Percentiles rank a stretch among this genome's conserved stretches.
Conservation (phyloP, 306 rosid genomes). For the Sphenostylis stenocarpa region DNA sequence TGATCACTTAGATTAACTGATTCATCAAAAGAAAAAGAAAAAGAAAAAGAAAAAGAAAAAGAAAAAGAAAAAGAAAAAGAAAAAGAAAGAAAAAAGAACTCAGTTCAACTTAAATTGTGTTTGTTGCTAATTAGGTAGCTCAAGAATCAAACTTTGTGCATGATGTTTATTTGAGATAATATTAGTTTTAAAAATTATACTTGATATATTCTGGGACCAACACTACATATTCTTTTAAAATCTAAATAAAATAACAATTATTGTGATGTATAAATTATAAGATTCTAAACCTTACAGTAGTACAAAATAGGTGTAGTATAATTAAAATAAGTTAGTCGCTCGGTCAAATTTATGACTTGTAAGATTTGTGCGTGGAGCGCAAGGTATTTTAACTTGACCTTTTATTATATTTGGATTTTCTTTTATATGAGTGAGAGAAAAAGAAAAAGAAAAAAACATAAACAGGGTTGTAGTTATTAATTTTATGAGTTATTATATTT, state of each 20-base stretch:
- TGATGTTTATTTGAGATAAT: background rate
- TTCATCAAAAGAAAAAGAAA: background rate
- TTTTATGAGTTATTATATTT: background rate
- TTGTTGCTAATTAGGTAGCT: background rate
- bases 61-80: no score
- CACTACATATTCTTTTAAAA: no score
- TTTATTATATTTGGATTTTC: background rate
- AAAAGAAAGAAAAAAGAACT: background rate
- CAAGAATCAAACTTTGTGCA: background rate
- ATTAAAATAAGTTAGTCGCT: background rate
- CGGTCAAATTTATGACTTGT: background rate
- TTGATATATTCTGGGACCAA: no score
- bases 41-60: no score
- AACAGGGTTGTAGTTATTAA: background rate
- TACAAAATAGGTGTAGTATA: no score
- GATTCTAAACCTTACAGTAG: no score
- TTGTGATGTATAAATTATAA: no score
- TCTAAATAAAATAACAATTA: no score
- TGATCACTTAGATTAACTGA: no score
- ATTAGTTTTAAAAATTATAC: background rate
- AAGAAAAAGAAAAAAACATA: background rate
- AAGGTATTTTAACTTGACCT: slow-evolving; percentile 3
- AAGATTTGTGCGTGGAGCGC: background rate
- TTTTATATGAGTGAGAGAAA: background rate
- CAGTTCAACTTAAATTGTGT: background rate